Conservation (phyloP, 1,139 yeast genomes). For the Groenewaldozyma auringiensis region DNA sequence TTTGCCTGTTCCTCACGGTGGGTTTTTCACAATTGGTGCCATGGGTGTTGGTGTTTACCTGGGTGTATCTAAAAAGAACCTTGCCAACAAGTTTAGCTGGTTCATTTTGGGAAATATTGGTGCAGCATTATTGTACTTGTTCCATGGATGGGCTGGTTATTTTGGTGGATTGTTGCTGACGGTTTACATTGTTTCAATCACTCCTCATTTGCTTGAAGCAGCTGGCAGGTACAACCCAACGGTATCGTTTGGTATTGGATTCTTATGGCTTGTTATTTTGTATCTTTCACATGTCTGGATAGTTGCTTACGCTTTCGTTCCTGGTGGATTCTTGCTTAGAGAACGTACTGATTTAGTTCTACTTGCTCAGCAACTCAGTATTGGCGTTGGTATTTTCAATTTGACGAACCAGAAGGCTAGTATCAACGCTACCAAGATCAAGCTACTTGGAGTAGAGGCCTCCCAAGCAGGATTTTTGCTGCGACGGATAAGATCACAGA, state of each 20-base stretch:
- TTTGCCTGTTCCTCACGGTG: slow-evolving; percentile 81
- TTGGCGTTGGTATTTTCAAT: slow-evolving; percentile 32
- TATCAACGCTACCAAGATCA: not conserved
- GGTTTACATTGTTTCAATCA: slow-evolving; percentile 52
- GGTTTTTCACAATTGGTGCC: slow-evolving; percentile 48
- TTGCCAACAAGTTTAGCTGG: slow-evolving; percentile 20
- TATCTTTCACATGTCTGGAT: slow-evolving; percentile 88
- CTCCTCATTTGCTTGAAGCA: slow-evolving; percentile 57
- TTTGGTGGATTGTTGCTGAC: slow-evolving; percentile 65
- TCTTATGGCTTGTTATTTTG: slow-evolving; percentile 46
- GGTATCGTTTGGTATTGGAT: slow-evolving; percentile 47
- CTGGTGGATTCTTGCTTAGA: slow-evolving; percentile 80
- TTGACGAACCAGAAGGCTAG: slow-evolving; percentile 18
- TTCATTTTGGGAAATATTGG: slow-evolving; percentile 42
- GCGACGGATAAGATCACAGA: slow-evolving; percentile 20
- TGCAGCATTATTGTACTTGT: slow-evolving; percentile 42
- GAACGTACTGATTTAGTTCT: slow-evolving; percentile 79
- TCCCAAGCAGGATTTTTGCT: slow-evolving; percentile 3
- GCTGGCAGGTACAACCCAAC: slow-evolving; percentile 55
- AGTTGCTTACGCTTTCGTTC: slow-evolving; percentile 97
- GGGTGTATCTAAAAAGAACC: slow-evolving; percentile 32
- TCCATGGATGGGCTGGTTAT: slow-evolving; percentile 76
- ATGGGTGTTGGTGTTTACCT: slow-evolving; percentile 52
- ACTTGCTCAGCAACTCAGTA: slow-evolving; percentile 42
- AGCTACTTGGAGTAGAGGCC: not conserved